phyloP scores from a whole-genome alignment of 1,284 basidiomycete species.

The Cutaneotrichosporon cavernicola region DNA sequence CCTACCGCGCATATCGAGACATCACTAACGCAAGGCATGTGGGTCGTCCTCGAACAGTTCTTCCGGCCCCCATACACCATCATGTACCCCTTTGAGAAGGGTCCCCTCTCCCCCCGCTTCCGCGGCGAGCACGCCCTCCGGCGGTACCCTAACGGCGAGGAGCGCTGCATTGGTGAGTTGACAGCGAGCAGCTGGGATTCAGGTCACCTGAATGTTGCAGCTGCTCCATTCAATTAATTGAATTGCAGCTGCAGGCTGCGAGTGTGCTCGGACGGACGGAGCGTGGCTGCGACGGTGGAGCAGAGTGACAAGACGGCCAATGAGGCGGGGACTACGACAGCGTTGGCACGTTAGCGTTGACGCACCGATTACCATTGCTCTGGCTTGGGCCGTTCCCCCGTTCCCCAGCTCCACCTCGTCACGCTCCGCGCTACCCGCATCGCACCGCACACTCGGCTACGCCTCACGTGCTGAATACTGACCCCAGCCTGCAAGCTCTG shows the following conservation, averaged over 20 bases:
- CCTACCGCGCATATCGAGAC: not conserved
- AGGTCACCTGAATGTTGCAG: too few species aligned
- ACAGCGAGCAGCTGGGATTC: too few species aligned
- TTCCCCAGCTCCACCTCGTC: not conserved
- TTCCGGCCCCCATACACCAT: slow-evolving; percentile 98
- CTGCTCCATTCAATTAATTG: too few species aligned
- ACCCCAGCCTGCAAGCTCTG: slow-evolving; percentile 91
- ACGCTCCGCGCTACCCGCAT: too few species aligned
- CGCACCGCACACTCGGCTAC: not conserved
- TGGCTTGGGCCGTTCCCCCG: not conserved
- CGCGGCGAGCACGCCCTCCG: slow-evolving; percentile 98
- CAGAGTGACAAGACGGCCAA: not conserved
- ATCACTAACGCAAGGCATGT: slow-evolving; percentile 70
- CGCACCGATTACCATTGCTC: not conserved
- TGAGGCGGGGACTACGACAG: not conserved
- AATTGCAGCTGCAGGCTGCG: not conserved
- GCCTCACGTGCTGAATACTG: not conserved
- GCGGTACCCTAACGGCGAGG: slow-evolving; percentile 96
- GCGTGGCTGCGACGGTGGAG: not conserved
- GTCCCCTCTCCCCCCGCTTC: slow-evolving; percentile 95
- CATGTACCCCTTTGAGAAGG: slow-evolving; percentile 87
- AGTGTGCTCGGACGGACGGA: not conserved
- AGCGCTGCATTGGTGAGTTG: slow-evolving; percentile 88
- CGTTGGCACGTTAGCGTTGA: not conserved
- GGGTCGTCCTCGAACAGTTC: slow-evolving; percentile 98